phyloP scores from a whole-genome alignment of 2,329 filamentous ascomycete genomes.

The Epichloe gansuensis region DNA sequence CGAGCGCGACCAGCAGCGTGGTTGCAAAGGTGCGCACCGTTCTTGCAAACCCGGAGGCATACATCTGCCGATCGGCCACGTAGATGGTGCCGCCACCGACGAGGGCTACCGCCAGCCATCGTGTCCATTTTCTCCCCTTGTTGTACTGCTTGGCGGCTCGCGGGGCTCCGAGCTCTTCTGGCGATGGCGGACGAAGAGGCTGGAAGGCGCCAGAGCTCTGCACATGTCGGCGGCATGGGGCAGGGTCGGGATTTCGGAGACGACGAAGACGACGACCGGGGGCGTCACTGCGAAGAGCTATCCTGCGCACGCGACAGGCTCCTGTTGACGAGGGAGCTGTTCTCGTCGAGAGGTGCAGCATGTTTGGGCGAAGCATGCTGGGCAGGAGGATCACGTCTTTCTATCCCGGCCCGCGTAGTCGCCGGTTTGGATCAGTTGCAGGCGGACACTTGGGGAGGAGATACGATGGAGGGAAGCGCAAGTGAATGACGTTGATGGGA shows the following conservation, averaged over 20 bases:
- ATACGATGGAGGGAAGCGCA: background rate
- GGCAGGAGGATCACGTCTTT: conserved; percentile 4
- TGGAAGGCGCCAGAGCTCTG: conserved; percentile 38
- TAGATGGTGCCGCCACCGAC: conserved; percentile 50
- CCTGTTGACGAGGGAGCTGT: conserved; percentile 5
- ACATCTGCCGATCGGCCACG: conserved; percentile 58
- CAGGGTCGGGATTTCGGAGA: background rate
- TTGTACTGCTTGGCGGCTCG: conserved; percentile 58
- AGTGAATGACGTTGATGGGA: background rate
- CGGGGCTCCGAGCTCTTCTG: conserved; percentile 64
- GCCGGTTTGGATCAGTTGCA: background rate
- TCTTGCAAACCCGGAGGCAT: conserved; percentile 67
- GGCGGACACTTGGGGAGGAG: background rate
- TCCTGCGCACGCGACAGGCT: conserved; percentile 9
- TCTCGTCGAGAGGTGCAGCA: conserved; percentile 13
- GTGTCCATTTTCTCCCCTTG: conserved; percentile 62
- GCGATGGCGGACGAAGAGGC: conserved; percentile 64
- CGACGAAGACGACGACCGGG: background rate
- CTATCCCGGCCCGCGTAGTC: background rate
- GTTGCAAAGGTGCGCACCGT: conserved; percentile 71
- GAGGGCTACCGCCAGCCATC: conserved; percentile 54
- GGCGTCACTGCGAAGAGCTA: conserved; percentile 5
- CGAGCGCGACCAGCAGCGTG: conserved; percentile 69
- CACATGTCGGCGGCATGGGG: conserved; percentile 13
- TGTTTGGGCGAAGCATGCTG: conserved; percentile 19